These are phyloP conservation scores for Pyrrhoderma lamaoense DNA, from an alignment of 1,284 basidiomycete species.

Conservation along the genomic window DNA sequence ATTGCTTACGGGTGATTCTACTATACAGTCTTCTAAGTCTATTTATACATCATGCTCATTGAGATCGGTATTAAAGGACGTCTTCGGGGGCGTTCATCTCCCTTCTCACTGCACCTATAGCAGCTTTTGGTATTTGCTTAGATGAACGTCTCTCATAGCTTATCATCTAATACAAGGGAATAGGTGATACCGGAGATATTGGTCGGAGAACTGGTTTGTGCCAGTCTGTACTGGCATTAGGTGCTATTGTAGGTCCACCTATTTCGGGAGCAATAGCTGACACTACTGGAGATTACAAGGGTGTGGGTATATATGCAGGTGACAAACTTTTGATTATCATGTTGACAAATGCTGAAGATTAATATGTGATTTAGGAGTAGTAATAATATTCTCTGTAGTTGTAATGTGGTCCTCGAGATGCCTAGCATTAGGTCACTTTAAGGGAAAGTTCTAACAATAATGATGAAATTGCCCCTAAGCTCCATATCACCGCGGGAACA, in stretches of 20 bases:
- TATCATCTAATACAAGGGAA: background rate
- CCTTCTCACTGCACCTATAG: constrained; percentile 23
- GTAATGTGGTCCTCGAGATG: constrained; percentile 32
- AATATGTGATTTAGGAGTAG: constrained; percentile 4
- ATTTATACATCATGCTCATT: background rate
- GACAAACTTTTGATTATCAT: background rate
- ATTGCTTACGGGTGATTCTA: constrained; percentile 22
- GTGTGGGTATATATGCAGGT: constrained; percentile 28
- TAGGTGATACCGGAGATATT: constrained; percentile 22
- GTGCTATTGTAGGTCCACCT: constrained; percentile 27
- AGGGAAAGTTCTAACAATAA: background rate
- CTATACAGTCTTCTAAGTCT: constrained; percentile 3
- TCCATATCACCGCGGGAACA: too few relatives aligned
- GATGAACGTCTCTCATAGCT: background rate
- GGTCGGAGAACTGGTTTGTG: constrained; percentile 27
- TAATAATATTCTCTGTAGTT: constrained; percentile 22
- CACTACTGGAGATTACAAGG: constrained; percentile 21
- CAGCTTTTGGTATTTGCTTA: constrained; percentile 20
- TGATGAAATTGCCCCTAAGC: too few relatives aligned
- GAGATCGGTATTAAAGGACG: constrained; percentile 3
- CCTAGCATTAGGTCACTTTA: background rate
- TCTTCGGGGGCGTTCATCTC: constrained; percentile 23
- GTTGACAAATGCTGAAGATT: too few relatives aligned
- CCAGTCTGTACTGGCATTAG: constrained; percentile 24
- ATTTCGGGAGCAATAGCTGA: constrained; percentile 27